Evolutionary conservation across 2,329 filamentous ascomycete species (phyloP), one percentile per base, ranked within the genome.

Genomic region (Xylaria sp.): DNA sequence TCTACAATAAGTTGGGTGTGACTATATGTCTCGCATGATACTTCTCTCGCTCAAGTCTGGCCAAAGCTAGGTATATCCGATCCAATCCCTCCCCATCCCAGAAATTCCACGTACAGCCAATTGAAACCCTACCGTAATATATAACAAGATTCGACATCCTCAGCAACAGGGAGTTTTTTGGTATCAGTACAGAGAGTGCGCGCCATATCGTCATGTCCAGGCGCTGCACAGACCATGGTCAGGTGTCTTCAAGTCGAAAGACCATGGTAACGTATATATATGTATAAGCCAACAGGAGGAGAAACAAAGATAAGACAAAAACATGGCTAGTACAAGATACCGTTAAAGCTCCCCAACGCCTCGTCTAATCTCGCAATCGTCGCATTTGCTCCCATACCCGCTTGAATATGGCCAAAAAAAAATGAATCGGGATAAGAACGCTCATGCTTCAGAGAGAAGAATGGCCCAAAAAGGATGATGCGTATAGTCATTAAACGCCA

Each of bases 131-230:
- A 25, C 49, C 49, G 25, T 42, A 37, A 38, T 15, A 49, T 9
- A 37, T 31, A 53, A 43, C 64, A 66, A 64, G 61, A 64, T 55
- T 64, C 42, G 64, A 61, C 61, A 40, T 64, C 61, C 64, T 64
- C 50, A 58, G 57, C 60, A 61, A 51, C 49, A 15, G 53, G 33
- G 38, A 38, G n/a, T n/a, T n/a, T 35, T 47, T 23, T 61, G 38
- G 57, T 62, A 61, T 59, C 49, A 23, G 21, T 51, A 47, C 40
- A 52, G 49, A 46, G 23, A 47, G 23, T 58, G 28, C 57, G 57
- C 35, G 46, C 51, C 51, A 35, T 55, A 47, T 46, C 19, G 5
- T 45, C 4, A 61, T 50, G 17, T 45, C 31, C 47, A 42, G 37
- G 33, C 21, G 15, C 50, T 43, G 56, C 19, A 15, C 31, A 49